Evolutionary conservation across 371 early-diverging fungal genomes (phyloP).

Genomic region (Apophysomyces variabilis): DNA sequence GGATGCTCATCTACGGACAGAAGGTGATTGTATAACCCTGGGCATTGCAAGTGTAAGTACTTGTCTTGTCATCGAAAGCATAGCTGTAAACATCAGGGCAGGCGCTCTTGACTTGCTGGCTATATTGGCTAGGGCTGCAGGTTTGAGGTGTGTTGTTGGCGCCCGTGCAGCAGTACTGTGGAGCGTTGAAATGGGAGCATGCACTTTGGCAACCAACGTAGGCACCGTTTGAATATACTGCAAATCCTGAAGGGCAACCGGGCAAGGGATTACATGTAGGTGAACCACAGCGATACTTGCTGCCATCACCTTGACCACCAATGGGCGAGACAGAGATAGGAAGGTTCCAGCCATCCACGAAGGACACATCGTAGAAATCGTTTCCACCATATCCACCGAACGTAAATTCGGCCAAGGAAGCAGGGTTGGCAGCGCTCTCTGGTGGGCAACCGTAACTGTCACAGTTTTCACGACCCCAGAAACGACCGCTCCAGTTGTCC

Average conservation of each 20-base stretch:
- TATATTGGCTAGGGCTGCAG: slow-evolving; percentile 30
- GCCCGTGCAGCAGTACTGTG: slow-evolving; percentile 42
- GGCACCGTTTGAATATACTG: slow-evolving; percentile 36
- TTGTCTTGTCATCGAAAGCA: slow-evolving; percentile 23
- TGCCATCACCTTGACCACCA: slow-evolving; percentile 16
- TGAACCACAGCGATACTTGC: slow-evolving; percentile 40
- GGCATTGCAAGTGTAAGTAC: slow-evolving; percentile 22
- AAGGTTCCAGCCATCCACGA: slow-evolving; percentile 54
- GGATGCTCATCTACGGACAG: slow-evolving; percentile 15
- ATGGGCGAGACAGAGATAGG: slow-evolving; percentile 35
- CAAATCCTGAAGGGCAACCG: slow-evolving; percentile 35
- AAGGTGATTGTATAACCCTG: slow-evolving; percentile 21
- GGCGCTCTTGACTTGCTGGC: slow-evolving; percentile 28
- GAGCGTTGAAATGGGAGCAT: slow-evolving; percentile 31
- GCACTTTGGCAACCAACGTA: slow-evolving; percentile 40
- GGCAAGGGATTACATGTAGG: slow-evolving; percentile 33
- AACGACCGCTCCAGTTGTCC: slow-evolving; percentile 35
- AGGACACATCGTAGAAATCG: slow-evolving; percentile 49
- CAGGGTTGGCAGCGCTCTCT: slow-evolving; percentile 37
- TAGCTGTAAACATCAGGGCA: slow-evolving; percentile 51
- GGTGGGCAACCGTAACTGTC: slow-evolving; percentile 23
- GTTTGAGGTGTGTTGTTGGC: slow-evolving; percentile 27
- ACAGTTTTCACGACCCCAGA: slow-evolving; percentile 42
- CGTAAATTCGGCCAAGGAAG: slow-evolving; percentile 48
- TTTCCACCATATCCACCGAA: slow-evolving; percentile 27